Evolutionary conservation across 768 basidiomycete genomes (phyloP), one percentile per base, ranked within the genome.

Genomic region (Favolaschia claudopus): DNA sequence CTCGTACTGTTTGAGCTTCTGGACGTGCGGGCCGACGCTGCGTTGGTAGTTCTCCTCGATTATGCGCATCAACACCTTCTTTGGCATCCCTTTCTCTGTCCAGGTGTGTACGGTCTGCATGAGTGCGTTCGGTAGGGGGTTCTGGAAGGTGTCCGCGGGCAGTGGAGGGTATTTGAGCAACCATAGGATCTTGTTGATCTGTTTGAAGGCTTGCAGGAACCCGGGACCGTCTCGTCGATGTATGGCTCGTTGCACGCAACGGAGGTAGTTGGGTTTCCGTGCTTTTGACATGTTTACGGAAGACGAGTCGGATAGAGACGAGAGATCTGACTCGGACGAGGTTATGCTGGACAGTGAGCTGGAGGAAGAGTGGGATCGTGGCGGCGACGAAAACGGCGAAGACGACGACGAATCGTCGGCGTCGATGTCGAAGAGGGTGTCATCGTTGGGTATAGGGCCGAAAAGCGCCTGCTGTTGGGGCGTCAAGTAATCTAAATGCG

Each of bases 21-120:
- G 85, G n/a, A 95, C 86, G 66, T 92, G 86, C 0, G 97, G 97
- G 6, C 96, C 96, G 1, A 98, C 95, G 17, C 88, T 86, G 25
- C 97, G 86, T 69, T 98, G 94, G 68, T 99, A 99, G 33, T 89
- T 92, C 77, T 98, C 95, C 39, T 95, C 94, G 49, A 92, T 81
- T 44, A 96, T 84, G 37, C 89, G 87, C 77, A 87, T 81, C 55
- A 91, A 78, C 2, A 95, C 83, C 31, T 83, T 80, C 43, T 85
- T 78, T 0, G 88, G 90, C 25, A 95, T 69, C 4, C 85, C 87
- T 1, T 67, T 75, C 19, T 76, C 66, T 0, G 73, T 74, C 89
- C 89, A 91, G 0, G 73, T 66, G 34, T 77, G 72, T 6, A 87
- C 76, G 2, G 74, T 70, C 19, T 77, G 70, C 69, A 77, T 83